A percentile compares a stretch with the other conserved stretches of the same genome.
phyloP scores from a whole-genome alignment of 768 basidiomycete species.

The Tylopilus felleus region DNA sequence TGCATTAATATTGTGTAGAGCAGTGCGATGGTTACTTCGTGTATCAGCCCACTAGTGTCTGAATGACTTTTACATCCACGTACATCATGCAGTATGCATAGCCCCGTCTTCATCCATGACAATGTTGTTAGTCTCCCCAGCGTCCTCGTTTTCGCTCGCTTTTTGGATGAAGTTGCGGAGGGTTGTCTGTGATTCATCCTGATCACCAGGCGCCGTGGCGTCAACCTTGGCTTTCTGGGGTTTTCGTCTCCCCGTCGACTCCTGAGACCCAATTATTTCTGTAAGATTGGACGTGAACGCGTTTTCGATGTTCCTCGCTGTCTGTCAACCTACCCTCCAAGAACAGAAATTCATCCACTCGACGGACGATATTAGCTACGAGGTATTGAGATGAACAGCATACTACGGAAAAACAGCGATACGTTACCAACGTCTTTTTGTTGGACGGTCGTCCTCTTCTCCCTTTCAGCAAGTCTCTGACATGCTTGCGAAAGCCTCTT shows the following conservation, averaged over 20 bases:
- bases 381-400: not conserved
- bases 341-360: slow-evolving; percentile 74
- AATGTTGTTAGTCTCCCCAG: slow-evolving; percentile 33
- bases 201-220: slow-evolving; percentile 11
- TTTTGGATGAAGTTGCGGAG: slow-evolving; percentile 49
- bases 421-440: slow-evolving; percentile 73
- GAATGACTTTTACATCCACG: not conserved
- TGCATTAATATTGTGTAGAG: too few relatives aligned
- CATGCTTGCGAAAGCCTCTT: slow-evolving; percentile 68
- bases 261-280: slow-evolving; percentile 63
- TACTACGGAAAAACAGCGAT: not conserved
- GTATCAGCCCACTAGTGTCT: too few relatives aligned
- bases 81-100: slow-evolving; percentile 41
- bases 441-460: slow-evolving; percentile 73
- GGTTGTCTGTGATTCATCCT: slow-evolving; percentile 33
- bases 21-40: too few relatives aligned
- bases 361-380: slow-evolving; percentile 58
- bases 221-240: slow-evolving; percentile 30
- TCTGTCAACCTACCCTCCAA: slow-evolving; percentile 54
- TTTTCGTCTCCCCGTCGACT: slow-evolving; percentile 44
- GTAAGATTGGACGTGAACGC: not conserved
- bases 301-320: not conserved
- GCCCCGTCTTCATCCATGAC: slow-evolving; percentile 60
- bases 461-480: slow-evolving; percentile 65
- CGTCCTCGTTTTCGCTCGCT: slow-evolving; percentile 23